A percentile compares a stretch with the other conserved stretches of the same genome.
phyloP scores from a whole-genome alignment of 2,329 filamentous ascomycete genomes.

The Exophiala alcalophila region DNA sequence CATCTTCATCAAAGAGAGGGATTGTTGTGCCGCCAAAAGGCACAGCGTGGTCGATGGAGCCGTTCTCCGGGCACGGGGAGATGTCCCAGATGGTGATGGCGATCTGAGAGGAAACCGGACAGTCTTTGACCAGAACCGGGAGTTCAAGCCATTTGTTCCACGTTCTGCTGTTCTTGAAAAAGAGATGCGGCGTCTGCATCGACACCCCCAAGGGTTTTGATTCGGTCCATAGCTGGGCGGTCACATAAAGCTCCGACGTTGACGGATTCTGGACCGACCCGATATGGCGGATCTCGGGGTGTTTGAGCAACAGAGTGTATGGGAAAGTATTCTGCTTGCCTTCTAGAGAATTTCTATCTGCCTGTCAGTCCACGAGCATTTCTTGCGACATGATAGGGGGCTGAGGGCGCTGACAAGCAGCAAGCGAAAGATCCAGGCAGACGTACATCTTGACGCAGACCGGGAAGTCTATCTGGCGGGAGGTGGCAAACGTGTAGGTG shows the following conservation, averaged over 20 bases:
- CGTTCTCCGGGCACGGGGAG: slow-evolving; percentile 70
- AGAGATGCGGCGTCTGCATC: slow-evolving; percentile 86
- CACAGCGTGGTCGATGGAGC: slow-evolving; percentile 71
- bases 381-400: background rate
- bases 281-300: slow-evolving; percentile 77
- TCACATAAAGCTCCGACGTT: slow-evolving; percentile 85
- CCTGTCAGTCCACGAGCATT: slow-evolving; percentile 11
- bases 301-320: slow-evolving; percentile 73
- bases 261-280: slow-evolving; percentile 79
- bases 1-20: slow-evolving; percentile 85
- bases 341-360: slow-evolving; percentile 66
- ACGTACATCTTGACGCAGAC: slow-evolving; percentile 63
- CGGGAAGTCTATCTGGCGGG: slow-evolving; percentile 74
- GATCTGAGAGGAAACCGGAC: slow-evolving; percentile 77
- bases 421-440: background rate
- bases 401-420: background rate
- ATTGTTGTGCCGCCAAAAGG: slow-evolving; percentile 95
- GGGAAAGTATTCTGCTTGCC: slow-evolving; percentile 72
- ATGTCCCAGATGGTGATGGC: slow-evolving; percentile 96
- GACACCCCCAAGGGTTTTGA: slow-evolving; percentile 92
- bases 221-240: slow-evolving; percentile 89
- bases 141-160: slow-evolving; percentile 98
- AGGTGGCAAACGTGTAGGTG: slow-evolving; percentile 91
- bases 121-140: slow-evolving; percentile 76
- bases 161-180: slow-evolving; percentile 68